Percentiles rank a stretch among this genome's conserved stretches.
phyloP scores from a whole-genome alignment of 2,329 filamentous ascomycete genomes.

The Corniculantispora saksenae region DNA sequence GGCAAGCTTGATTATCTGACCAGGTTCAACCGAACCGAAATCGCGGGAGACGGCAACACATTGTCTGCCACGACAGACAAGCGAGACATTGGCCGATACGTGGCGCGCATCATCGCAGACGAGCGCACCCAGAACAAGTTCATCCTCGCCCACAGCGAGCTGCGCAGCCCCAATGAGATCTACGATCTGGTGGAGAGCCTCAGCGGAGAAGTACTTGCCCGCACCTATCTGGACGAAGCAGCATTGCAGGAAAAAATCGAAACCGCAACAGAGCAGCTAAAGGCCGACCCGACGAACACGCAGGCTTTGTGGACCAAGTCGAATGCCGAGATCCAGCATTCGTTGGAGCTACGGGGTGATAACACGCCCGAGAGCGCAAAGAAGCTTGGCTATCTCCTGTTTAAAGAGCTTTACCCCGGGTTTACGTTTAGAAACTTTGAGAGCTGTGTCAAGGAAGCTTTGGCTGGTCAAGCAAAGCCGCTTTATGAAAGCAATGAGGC shows the following conservation, averaged over 20 bases:
- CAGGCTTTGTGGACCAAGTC: neutral
- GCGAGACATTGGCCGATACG: conserved; percentile 54
- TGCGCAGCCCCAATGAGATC: conserved; percentile 48
- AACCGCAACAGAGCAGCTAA: no score
- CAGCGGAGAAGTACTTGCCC: conserved; percentile 41
- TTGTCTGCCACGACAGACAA: conserved; percentile 48
- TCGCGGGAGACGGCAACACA: conserved; percentile 48
- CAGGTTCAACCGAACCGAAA: conserved; percentile 34
- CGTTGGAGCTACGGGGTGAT: neutral
- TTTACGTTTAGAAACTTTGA: neutral
- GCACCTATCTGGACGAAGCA: no score
- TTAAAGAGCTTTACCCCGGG: neutral
- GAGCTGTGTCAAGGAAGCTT: neutral
- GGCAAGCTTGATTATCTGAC: conserved; percentile 41
- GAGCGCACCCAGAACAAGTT: conserved; percentile 53
- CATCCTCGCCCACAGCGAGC: conserved; percentile 51
- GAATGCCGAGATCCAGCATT: neutral
- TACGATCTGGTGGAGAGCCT: conserved; percentile 46
- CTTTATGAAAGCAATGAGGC: neutral
- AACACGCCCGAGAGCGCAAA: neutral
- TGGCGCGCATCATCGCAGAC: conserved; percentile 53
- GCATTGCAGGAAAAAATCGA: no score
- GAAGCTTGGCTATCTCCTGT: neutral
- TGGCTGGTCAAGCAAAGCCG: neutral
- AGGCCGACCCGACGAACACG: neutral